Evolutionary conservation across 106 monocot species (phyloP).

Genomic region (Dactylorhiza incarnata): DNA sequence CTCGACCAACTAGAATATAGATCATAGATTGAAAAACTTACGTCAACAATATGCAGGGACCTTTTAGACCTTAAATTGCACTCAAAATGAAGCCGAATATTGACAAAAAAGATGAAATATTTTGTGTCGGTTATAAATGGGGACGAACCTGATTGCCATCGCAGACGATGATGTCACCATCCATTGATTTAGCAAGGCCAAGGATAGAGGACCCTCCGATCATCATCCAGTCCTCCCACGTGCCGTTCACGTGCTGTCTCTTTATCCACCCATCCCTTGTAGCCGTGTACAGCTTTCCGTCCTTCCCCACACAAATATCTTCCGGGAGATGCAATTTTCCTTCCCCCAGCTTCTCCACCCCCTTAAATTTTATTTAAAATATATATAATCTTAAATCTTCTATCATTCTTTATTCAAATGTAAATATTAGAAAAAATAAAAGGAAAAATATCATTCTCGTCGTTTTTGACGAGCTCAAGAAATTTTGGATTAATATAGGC

Average conservation of each 20-base stretch:
- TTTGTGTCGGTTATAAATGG: no score
- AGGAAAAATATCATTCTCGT: no score
- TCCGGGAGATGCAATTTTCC: constrained; percentile 51
- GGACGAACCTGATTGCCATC: constrained; percentile 39
- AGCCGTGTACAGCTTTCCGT: constrained; percentile 45
- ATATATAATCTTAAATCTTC: no score
- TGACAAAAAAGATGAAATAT: no score
- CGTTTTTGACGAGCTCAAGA: no score
- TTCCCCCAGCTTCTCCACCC: constrained; percentile 51
- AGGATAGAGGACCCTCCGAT: constrained; percentile 35
- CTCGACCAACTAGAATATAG: no score
- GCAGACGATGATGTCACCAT: constrained; percentile 46
- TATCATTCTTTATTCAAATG: no score
- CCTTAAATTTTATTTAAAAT: constrained; percentile 7
- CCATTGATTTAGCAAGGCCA: constrained; percentile 29
- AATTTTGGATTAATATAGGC: no score
- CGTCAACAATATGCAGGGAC: no score
- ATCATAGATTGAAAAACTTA: no score
- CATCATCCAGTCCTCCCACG: constrained; percentile 53
- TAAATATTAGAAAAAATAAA: no score
- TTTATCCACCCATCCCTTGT: constrained; percentile 70
- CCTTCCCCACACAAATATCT: constrained; percentile 28
- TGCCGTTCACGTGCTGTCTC: constrained; percentile 40
- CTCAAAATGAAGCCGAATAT: no score
- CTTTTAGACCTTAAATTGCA: neutral